These are phyloP conservation scores for Piper betle DNA, from an alignment of 164 flowering plant species.

Conservation along the genomic window DNA sequence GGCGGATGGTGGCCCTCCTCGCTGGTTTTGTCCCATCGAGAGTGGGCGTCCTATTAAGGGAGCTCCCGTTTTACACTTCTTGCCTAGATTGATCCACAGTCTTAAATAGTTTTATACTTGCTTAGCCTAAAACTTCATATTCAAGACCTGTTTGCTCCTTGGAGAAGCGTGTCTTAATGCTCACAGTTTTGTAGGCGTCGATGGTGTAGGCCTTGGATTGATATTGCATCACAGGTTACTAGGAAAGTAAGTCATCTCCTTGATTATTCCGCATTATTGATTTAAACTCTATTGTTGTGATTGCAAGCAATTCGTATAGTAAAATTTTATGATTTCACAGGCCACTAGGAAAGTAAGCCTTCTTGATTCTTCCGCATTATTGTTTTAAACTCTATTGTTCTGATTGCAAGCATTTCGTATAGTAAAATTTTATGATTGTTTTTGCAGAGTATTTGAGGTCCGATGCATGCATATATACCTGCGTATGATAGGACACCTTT, in stretches of 20 bases:
- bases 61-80: constrained; percentile 55
- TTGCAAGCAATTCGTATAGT: no score
- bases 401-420: no score
- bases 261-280: not conserved
- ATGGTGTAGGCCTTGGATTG: constrained; percentile 72
- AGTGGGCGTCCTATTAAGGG: constrained; percentile 36
- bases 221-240: constrained; percentile 68
- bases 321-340: no score
- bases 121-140: not conserved
- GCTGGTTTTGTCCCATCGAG: constrained; percentile 67
- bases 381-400: no score
- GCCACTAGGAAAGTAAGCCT: constrained; percentile 67
- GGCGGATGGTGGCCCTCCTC: constrained; percentile 70
- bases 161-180: not conserved
- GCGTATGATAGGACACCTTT: constrained; percentile 26
- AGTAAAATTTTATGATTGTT: not conserved
- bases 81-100: constrained; percentile 33
- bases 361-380: not conserved
- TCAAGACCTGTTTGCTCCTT: no score
- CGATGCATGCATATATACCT: constrained; percentile 92
- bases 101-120: not conserved
- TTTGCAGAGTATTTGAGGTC: constrained; percentile 74
- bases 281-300: not conserved
- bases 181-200: constrained; percentile 40
- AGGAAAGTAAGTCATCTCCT: constrained; percentile 40